phyloP scores from a whole-genome alignment of 306 rosid species.

The Corylus americana region DNA sequence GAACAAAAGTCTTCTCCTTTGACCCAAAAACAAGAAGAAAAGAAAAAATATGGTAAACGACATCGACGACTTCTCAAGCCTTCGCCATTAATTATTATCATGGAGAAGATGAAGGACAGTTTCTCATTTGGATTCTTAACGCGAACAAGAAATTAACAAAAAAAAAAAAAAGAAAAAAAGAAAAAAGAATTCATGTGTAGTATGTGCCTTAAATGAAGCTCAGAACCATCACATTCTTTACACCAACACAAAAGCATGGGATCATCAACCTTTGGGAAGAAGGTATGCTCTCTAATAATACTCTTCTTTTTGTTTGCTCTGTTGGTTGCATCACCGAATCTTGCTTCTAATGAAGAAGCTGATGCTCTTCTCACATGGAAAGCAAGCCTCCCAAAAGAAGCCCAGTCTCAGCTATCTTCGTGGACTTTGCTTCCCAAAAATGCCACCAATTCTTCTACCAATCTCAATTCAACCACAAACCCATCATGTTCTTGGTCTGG shows the following conservation, averaged over 20 bases:
- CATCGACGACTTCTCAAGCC: no score
- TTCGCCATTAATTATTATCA: no score
- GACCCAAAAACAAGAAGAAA: no score
- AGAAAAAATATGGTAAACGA: no score
- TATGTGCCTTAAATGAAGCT: no score
- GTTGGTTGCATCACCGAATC: neutral
- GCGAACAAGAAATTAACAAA: no score
- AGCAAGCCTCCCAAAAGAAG: slow-evolving; percentile 4
- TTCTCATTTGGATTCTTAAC: no score
- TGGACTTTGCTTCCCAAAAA: slow-evolving; percentile 16
- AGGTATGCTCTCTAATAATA: neutral
- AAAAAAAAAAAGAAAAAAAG: no score
- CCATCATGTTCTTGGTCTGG: slow-evolving; percentile 42
- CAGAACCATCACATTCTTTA: neutral
- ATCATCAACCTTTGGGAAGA: slow-evolving; percentile 3
- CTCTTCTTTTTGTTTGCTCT: slow-evolving; percentile 11
- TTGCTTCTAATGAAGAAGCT: slow-evolving; percentile 18
- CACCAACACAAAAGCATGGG: neutral
- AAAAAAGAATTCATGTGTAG: no score
- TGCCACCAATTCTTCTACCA: neutral
- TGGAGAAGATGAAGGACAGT: no score
- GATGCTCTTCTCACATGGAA: slow-evolving; percentile 41
- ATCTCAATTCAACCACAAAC: slow-evolving; percentile 6
- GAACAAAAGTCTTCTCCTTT: no score
- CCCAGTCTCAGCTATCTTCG: slow-evolving; percentile 7